Conservation (phyloP, 2,329 filamentous ascomycete species). For the Cladophialophora bantiana region DNA sequence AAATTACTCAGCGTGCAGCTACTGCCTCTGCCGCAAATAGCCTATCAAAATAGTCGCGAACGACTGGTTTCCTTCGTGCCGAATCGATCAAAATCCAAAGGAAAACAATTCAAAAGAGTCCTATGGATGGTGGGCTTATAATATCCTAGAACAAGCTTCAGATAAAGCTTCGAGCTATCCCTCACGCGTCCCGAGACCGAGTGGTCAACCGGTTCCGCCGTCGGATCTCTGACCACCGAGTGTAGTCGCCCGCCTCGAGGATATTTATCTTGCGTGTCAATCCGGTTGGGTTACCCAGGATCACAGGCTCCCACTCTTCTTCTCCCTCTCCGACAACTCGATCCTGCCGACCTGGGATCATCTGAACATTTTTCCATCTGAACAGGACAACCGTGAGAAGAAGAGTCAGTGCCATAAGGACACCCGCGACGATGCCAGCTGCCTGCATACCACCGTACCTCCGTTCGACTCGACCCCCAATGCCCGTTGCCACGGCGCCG, state of each 20-base stretch:
- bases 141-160: background rate
- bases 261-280: conserved; percentile 74
- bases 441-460: conserved; percentile 71
- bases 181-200: background rate
- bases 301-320: conserved; percentile 66
- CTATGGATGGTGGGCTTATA: background rate
- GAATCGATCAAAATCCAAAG: background rate
- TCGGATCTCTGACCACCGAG: conserved; percentile 75
- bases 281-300: conserved; percentile 74
- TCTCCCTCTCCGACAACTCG: conserved; percentile 5
- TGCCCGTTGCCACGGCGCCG: conserved; percentile 71
- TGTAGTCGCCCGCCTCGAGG: conserved; percentile 72
- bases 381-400: conserved; percentile 68
- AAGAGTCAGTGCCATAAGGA: conserved; percentile 70
- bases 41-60: too few species aligned
- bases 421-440: conserved; percentile 72
- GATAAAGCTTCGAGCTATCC: background rate
- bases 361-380: conserved; percentile 71
- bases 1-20: too few species aligned
- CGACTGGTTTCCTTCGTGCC: too few species aligned
- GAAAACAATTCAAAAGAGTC: background rate
- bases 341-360: conserved; percentile 62
- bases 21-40: too few species aligned
- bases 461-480: conserved; percentile 72
- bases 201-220: conserved; percentile 60